Evolutionary conservation across 2,329 filamentous ascomycete species (phyloP).

Genomic region (Curvularia eragrostidis): DNA sequence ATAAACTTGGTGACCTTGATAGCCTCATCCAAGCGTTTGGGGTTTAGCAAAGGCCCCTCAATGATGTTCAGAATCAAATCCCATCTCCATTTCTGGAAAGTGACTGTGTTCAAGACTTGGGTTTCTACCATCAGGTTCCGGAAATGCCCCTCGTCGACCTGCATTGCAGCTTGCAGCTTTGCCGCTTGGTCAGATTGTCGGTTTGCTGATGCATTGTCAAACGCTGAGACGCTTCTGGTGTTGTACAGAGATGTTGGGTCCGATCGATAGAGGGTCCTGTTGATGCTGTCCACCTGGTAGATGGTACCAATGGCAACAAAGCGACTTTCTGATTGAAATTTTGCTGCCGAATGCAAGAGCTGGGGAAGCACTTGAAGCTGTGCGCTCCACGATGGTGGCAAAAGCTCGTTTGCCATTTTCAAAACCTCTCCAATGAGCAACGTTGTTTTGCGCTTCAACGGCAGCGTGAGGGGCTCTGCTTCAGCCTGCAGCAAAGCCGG

Average conservation of each 20-base stretch:
- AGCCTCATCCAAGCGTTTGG: conserved; percentile 91
- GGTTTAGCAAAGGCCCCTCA: conserved; percentile 87
- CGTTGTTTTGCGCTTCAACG: conserved; percentile 85
- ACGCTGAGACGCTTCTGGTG: conserved; percentile 33
- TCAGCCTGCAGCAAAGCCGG: conserved; percentile 65
- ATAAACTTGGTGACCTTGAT: conserved; percentile 96
- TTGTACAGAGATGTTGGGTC: conserved; percentile 55
- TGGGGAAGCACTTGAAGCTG: conserved; percentile 87
- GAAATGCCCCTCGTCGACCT: conserved; percentile 70
- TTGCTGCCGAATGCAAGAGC: conserved; percentile 77
- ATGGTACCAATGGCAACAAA: conserved; percentile 88
- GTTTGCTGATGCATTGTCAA: conserved; percentile 35
- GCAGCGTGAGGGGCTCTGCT: conserved; percentile 70
- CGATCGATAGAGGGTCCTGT: conserved; percentile 86
- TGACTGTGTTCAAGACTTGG: conserved; percentile 85
- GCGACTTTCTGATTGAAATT: conserved; percentile 73
- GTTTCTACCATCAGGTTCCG: conserved; percentile 74
- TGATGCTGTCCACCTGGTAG: conserved; percentile 98
- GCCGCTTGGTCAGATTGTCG: conserved; percentile 52
- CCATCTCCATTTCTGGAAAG: conserved; percentile 98
- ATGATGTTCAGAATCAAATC: conserved; percentile 88
- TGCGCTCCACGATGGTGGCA: conserved; percentile 82
- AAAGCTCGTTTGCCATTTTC: conserved; percentile 83
- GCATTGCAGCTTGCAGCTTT: conserved; percentile 64
- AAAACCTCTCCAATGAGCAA: conserved; percentile 89